These are phyloP conservation scores for Barbarea vulgaris DNA, from an alignment of 345 rosid genomes.

Conservation along the genomic window DNA sequence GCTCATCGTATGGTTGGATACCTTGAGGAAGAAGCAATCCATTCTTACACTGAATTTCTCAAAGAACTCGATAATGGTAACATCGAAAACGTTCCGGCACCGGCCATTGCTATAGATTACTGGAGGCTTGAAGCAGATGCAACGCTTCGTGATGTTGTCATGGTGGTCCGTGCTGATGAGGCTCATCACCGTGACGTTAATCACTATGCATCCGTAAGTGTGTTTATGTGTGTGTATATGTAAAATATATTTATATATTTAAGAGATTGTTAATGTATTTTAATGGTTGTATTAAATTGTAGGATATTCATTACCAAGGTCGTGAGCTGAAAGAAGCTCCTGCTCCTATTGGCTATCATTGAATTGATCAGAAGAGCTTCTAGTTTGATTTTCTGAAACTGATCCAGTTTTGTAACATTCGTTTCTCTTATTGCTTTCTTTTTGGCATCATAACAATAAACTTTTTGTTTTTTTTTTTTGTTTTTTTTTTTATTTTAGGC, in stretches of 20 bases:
- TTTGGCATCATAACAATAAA: too few relatives aligned
- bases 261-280: background rate
- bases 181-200: slow-evolving; percentile 87
- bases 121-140: slow-evolving; percentile 64
- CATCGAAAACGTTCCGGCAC: slow-evolving; percentile 72
- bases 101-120: slow-evolving; percentile 74
- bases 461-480: too few relatives aligned
- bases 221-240: background rate
- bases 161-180: slow-evolving; percentile 75
- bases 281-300: background rate
- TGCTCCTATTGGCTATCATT: slow-evolving; percentile 72
- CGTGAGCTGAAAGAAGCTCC: slow-evolving; percentile 66
- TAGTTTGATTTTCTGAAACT: background rate
- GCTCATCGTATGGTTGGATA: slow-evolving; percentile 82
- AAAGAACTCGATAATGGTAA: slow-evolving; percentile 72
- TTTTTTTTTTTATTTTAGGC: too few relatives aligned
- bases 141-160: slow-evolving; percentile 69
- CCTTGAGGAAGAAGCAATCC: slow-evolving; percentile 89
- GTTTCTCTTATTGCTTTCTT: too few relatives aligned
- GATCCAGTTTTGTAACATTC: background rate
- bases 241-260: background rate
- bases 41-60: slow-evolving; percentile 76
- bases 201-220: slow-evolving; percentile 73
- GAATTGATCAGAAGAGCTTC: slow-evolving; percentile 11
- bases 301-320: slow-evolving; percentile 76